These are phyloP conservation scores for Pholiota microspora DNA, from an alignment of 768 basidiomycete genomes.

Conservation along the genomic window DNA sequence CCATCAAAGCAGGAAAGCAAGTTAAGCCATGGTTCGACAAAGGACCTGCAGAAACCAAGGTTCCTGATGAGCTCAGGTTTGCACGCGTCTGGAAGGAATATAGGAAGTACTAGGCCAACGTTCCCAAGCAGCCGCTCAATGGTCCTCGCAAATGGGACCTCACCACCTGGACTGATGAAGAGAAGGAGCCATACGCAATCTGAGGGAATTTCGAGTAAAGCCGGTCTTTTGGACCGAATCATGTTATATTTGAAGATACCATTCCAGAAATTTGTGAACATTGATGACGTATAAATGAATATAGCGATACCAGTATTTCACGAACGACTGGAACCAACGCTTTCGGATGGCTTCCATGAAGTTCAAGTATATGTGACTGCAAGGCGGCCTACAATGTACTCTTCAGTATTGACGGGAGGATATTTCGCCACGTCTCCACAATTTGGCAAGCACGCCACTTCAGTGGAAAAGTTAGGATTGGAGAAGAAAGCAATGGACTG, in stretches of 20 bases:
- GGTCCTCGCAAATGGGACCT: constrained; percentile 35
- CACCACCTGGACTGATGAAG: constrained; percentile 29
- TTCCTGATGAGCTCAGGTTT: constrained; percentile 21
- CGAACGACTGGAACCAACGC: neutral
- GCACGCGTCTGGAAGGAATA: constrained; percentile 38
- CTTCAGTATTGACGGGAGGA: constrained; percentile 65
- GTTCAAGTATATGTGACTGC: constrained; percentile 52
- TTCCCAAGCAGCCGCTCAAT: constrained; percentile 24
- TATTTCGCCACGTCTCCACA: constrained; percentile 62
- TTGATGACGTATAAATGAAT: neutral
- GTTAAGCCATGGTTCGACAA: constrained; percentile 29
- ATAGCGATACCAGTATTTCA: constrained; percentile 1
- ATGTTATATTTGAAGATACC: neutral
- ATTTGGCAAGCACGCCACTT: constrained; percentile 71
- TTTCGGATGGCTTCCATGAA: no score
- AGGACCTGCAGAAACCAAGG: constrained; percentile 24
- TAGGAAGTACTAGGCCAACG: constrained; percentile 23
- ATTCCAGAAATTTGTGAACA: no score
- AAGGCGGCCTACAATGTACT: constrained; percentile 74
- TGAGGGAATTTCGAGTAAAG: no score
- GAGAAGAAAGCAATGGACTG: constrained; percentile 89
- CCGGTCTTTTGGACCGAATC: no score
- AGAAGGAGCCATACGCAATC: constrained; percentile 31
- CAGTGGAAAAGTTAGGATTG: constrained; percentile 71
- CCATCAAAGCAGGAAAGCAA: constrained; percentile 12